These are phyloP conservation scores for Candida schatavii DNA, from an alignment of 805 yeast genomes.

Conservation along the genomic window DNA sequence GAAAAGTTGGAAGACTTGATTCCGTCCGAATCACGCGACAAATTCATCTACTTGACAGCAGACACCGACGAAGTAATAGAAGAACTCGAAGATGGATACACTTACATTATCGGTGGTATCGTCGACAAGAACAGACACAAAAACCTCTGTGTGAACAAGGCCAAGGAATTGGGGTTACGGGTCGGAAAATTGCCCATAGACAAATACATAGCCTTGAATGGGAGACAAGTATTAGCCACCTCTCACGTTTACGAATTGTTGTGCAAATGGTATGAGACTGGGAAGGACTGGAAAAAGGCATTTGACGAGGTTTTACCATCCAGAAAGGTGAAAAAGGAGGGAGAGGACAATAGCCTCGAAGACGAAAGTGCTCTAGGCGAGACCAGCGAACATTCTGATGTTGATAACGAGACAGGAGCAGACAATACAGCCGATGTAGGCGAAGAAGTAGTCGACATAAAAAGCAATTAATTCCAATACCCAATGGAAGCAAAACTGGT, in stretches of 20 bases:
- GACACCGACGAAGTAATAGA: constrained; percentile 75
- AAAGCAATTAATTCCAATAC: neutral
- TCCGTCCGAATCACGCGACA: constrained; percentile 32
- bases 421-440: constrained; percentile 6
- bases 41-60: constrained; percentile 73
- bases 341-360: constrained; percentile 14
- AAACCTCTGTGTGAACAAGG: constrained; percentile 76
- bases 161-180: constrained; percentile 63
- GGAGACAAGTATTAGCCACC: constrained; percentile 87
- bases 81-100: constrained; percentile 61
- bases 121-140: constrained; percentile 94
- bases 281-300: constrained; percentile 78
- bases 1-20: constrained; percentile 27
- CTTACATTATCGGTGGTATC: constrained; percentile 91
- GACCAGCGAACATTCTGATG: constrained; percentile 1
- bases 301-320: constrained; percentile 86
- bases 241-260: constrained; percentile 91
- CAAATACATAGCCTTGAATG: constrained; percentile 75
- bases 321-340: constrained; percentile 49
- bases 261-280: constrained; percentile 69
- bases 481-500: too few species aligned
- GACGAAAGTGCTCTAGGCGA: constrained; percentile 4
- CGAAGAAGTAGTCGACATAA: neutral
- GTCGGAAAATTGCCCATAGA: constrained; percentile 86
- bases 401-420: constrained; percentile 6